Evolutionary conservation across 176 grass and related monocot genomes (phyloP), one percentile per base, ranked within the genome.

Genomic region (Calamus simplicifolius): DNA sequence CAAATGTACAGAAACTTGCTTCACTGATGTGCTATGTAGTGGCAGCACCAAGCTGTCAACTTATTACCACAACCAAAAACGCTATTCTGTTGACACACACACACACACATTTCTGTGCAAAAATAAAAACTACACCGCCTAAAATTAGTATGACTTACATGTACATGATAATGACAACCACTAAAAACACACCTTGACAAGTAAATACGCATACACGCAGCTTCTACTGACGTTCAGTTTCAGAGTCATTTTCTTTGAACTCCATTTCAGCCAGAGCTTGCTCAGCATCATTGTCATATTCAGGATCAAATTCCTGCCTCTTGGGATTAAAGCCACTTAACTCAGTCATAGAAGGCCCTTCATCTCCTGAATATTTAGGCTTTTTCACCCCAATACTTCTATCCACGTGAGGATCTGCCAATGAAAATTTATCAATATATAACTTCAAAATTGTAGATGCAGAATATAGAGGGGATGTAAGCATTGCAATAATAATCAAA

Each of bases 221-320:
- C 79, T 98, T 98, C 66, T 92, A 56, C 63, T 98, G 87, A 29
- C 83, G 75, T 51, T 98, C 93, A 56, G 75, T 87, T 76, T 91
- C 93, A 0, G 63, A 77, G 62, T 98, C 93, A 52, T 79, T 92
- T 74, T 98, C 93, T 77, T 92, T 98, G 52, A 98, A 92, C 52
- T 92, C 93, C 93, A 98, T 98, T 59, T 98, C 93, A 52, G 93
- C 87, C 6, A 98, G 82, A 48, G 93, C 80, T 66, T 92, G 87
- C 56, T 98, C 93, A 30, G 93, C 93, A 73, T 98, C 85, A 52
- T 98, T 92, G 60, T 98, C 93, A 71, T 98, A 98, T 69, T 98
- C 93, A 5, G 93, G 93, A 61, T 98, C 93, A 88, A 98, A 98
- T 58, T 98, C 93, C 15, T 88, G 79, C 49, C 93, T 85, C 73